Conservation (phyloP, 306 rosid species). For the Vachellia collinsii region DNA sequence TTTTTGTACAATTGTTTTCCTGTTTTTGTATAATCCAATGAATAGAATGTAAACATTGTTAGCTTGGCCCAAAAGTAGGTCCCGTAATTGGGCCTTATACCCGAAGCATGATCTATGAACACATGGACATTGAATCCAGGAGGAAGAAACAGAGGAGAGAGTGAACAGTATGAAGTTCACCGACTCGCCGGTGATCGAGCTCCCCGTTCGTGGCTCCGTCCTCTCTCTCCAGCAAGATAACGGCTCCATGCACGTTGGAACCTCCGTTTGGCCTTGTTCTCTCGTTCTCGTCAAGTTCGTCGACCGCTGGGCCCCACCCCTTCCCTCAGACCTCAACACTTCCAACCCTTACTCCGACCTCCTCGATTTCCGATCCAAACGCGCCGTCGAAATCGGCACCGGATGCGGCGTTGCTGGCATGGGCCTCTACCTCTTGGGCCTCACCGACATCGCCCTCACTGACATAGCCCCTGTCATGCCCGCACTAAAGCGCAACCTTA, state of each 20-base stretch:
- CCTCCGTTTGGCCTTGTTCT: conserved; percentile 97
- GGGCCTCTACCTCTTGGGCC: conserved; percentile 85
- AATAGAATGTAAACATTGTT: background rate
- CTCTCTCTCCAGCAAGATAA: conserved; percentile 88
- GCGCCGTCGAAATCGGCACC: conserved; percentile 84
- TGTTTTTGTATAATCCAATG: too few relatives aligned
- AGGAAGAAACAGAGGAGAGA: background rate
- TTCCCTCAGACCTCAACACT: background rate
- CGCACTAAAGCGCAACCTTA: conserved; percentile 80
- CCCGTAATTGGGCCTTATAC: background rate
- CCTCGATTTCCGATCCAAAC: conserved; percentile 70
- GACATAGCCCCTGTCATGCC: conserved; percentile 91
- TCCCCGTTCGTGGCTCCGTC: conserved; percentile 59
- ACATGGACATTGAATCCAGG: background rate
- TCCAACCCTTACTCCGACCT: conserved; percentile 65
- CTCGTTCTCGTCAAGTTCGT: conserved; percentile 86
- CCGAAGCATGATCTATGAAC: background rate
- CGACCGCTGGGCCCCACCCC: conserved; percentile 72
- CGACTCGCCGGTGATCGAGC: conserved; percentile 82
- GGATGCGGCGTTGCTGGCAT: conserved; percentile 91
- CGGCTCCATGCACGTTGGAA: conserved; percentile 87
- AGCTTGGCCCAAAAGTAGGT: background rate
- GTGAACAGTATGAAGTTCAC: conserved; percentile 72
- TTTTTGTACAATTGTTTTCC: too few relatives aligned
- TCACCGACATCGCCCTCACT: conserved; percentile 75